phyloP scores from a whole-genome alignment of 176 grass and related monocot genomes.

The Avena eriantha region DNA sequence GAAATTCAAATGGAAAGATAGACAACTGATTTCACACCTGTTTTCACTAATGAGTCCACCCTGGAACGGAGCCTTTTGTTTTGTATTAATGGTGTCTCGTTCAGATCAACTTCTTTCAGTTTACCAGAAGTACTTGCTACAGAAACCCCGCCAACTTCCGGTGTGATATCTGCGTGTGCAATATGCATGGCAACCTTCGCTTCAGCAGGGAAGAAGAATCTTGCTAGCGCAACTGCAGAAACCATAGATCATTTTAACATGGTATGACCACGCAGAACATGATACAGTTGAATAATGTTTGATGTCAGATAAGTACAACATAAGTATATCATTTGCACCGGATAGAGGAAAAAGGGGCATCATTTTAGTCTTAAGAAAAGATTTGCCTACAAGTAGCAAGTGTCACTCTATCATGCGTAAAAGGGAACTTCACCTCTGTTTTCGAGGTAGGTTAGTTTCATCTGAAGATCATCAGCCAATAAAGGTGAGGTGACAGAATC shows the following conservation, averaged over 20 bases:
- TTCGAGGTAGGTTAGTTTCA: conserved; percentile 97
- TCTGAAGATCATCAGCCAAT: conserved; percentile 84
- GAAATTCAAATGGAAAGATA: conserved; percentile 22
- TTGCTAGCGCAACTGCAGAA: conserved; percentile 85
- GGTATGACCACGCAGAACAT: neutral
- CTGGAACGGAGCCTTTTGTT: conserved; percentile 85
- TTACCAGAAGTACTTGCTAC: conserved; percentile 58
- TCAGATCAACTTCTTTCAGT: conserved; percentile 92
- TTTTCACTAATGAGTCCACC: conserved; percentile 81
- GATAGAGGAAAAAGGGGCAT: neutral
- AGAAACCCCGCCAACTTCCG: conserved; percentile 63
- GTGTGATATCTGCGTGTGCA: conserved; percentile 77
- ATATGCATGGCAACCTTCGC: conserved; percentile 96
- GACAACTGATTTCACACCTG: conserved; percentile 52
- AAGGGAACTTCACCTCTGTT: conserved; percentile 74
- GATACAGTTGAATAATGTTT: neutral
- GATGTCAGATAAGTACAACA: conserved; percentile 21
- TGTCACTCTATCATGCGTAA: conserved; percentile 26
- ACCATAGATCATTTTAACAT: conserved; percentile 26
- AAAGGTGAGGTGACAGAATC: conserved; percentile 94
- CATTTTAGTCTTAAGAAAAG: conserved; percentile 3
- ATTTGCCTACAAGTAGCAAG: conserved; percentile 1
- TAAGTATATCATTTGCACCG: neutral
- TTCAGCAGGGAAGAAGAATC: conserved; percentile 93
- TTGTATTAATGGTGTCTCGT: conserved; percentile 82